These are phyloP conservation scores for Trichoderma aggressivum DNA, from an alignment of 2,329 filamentous ascomycete species.

Conservation along the genomic window DNA sequence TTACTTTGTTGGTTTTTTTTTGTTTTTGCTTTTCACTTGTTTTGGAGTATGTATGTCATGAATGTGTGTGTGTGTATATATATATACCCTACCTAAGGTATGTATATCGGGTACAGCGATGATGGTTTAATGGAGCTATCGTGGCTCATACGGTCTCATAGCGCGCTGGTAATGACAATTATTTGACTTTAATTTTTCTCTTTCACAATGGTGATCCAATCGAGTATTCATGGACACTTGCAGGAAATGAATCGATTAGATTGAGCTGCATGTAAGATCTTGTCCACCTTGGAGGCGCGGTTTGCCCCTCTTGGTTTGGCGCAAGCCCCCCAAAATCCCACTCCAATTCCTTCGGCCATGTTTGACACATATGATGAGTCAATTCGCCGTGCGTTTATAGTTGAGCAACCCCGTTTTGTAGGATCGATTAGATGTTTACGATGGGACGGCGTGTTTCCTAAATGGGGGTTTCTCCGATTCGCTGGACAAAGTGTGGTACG, in stretches of 20 bases:
- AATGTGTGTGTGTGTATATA: neutral
- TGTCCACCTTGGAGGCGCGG: neutral
- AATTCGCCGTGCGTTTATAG: neutral
- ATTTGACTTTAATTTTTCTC: neutral
- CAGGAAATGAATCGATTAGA: neutral
- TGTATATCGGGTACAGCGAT: neutral
- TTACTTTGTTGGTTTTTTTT: neutral
- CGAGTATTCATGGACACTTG: neutral
- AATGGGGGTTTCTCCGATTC: neutral
- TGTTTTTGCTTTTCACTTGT: neutral
- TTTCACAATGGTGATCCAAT: neutral
- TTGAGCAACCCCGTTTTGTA: neutral
- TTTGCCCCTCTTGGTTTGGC: neutral
- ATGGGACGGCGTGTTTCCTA: neutral
- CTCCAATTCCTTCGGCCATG: neutral
- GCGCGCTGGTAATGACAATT: neutral
- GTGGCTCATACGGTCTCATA: neutral
- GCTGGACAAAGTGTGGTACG: neutral
- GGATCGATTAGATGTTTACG: neutral
- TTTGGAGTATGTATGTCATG: neutral
- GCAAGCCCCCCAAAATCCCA: neutral
- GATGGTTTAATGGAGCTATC: neutral
- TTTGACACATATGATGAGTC: neutral
- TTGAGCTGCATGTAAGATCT: neutral
- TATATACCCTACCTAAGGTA: neutral